Conservation (phyloP, 257 asterid genomes). For the Perilla frutescens region DNA sequence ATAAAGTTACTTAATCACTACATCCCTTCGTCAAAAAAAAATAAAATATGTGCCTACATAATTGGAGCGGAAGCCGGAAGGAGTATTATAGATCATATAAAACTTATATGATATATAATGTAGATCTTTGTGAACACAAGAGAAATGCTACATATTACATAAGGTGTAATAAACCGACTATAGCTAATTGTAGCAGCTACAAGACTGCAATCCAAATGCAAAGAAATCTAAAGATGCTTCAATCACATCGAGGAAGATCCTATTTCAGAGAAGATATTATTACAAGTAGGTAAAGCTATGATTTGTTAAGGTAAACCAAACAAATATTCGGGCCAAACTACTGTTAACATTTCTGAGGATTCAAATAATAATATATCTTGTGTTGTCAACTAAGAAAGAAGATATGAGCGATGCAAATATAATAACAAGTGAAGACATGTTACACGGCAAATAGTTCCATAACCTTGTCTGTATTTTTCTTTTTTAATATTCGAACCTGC, state of each 20-base stretch:
- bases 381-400: slow-evolving; percentile 7
- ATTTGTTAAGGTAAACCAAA: slow-evolving; percentile 50
- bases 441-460: slow-evolving; percentile 40
- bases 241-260: slow-evolving; percentile 19
- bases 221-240: slow-evolving; percentile 11
- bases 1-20: no score
- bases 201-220: neutral
- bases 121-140: no score
- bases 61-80: no score
- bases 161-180: neutral
- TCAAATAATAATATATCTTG: slow-evolving; percentile 22
- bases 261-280: neutral
- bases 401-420: neutral
- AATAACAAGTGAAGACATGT: slow-evolving; percentile 38
- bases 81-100: no score
- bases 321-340: slow-evolving; percentile 55
- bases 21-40: no score
- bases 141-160: neutral
- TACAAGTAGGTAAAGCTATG: slow-evolving; percentile 30
- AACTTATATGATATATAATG: no score
- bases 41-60: no score
- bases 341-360: slow-evolving; percentile 34
- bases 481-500: slow-evolving; percentile 43
- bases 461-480: slow-evolving; percentile 43
- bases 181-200: neutral